Evolutionary conservation across 805 yeast species (phyloP).

Genomic region (Pichia scutulata): DNA sequence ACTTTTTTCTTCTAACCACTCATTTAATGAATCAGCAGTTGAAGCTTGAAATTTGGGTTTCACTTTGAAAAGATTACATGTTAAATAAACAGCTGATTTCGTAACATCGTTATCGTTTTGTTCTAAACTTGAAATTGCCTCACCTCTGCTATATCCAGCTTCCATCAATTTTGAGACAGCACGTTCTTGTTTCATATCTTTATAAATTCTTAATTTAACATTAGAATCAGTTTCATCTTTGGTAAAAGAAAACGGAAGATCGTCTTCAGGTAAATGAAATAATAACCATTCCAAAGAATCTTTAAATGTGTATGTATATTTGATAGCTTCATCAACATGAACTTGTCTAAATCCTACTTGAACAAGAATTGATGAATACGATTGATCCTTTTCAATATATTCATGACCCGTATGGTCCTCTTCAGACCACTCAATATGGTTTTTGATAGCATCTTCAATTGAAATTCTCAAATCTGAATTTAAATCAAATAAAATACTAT

Average conservation of each 20-base stretch:
- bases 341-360: conserved; percentile 58
- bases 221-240: conserved; percentile 51
- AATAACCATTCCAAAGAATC: conserved; percentile 68
- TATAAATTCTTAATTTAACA: conserved; percentile 47
- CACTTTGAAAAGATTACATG: conserved; percentile 28
- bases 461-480: conserved; percentile 52
- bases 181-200: conserved; percentile 48
- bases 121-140: conserved; percentile 44
- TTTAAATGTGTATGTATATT: conserved; percentile 42
- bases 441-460: conserved; percentile 54
- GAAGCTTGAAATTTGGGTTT: conserved; percentile 8
- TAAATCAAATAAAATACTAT: conserved; percentile 61
- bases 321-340: conserved; percentile 67
- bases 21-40: conserved; percentile 20
- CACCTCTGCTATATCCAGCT: conserved; percentile 66
- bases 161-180: conserved; percentile 48
- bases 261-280: conserved; percentile 91
- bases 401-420: conserved; percentile 8
- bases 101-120: conserved; percentile 38
- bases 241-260: conserved; percentile 61
- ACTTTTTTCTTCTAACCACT: conserved; percentile 74
- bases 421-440: conserved; percentile 49
- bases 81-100: conserved; percentile 42
- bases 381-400: conserved; percentile 5
- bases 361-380: conserved; percentile 14